Evolutionary conservation across 2,329 filamentous ascomycete genomes (phyloP).

Genomic region (Myotisia sp.): DNA sequence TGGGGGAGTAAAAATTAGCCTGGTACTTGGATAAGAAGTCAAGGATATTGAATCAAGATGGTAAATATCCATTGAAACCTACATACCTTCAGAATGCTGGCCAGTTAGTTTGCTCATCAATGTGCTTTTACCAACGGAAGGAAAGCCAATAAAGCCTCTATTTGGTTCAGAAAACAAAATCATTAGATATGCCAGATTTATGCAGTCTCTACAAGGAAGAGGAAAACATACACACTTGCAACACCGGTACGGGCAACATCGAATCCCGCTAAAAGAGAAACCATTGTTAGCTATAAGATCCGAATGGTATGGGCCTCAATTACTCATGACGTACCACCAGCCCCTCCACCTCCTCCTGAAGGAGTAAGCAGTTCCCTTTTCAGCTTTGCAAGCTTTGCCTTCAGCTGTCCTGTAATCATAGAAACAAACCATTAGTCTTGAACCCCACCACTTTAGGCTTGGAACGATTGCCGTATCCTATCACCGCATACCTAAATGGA

Average conservation of each 20-base stretch:
- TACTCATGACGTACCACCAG: constrained; percentile 38
- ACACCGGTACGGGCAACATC: constrained; percentile 97
- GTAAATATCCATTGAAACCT: not conserved
- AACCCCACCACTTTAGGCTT: too few species aligned
- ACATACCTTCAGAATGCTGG: constrained; percentile 70
- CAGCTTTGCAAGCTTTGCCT: constrained; percentile 94
- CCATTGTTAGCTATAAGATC: not conserved
- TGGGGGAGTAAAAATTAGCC: constrained; percentile 7
- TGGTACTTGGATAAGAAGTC: not conserved
- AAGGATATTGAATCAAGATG: not conserved
- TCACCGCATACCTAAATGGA: constrained; percentile 64
- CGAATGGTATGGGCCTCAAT: not conserved
- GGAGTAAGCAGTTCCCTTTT: constrained; percentile 92
- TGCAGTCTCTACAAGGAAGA: constrained; percentile 3
- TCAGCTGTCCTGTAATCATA: constrained; percentile 53
- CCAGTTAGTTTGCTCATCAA: constrained; percentile 90
- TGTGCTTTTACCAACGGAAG: constrained; percentile 95
- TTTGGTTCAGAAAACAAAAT: constrained; percentile 1
- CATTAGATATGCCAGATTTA: not conserved
- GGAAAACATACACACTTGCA: constrained; percentile 57
- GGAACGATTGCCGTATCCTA: too few species aligned
- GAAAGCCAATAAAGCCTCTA: constrained; percentile 86
- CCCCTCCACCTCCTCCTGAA: constrained; percentile 62
- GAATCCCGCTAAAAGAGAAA: constrained; percentile 53
- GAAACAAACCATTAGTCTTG: not conserved